A percentile compares a stretch with the other conserved stretches of the same genome.
Conservation (phyloP, 331 rosid species). For the Dryas integrifolia region DNA sequence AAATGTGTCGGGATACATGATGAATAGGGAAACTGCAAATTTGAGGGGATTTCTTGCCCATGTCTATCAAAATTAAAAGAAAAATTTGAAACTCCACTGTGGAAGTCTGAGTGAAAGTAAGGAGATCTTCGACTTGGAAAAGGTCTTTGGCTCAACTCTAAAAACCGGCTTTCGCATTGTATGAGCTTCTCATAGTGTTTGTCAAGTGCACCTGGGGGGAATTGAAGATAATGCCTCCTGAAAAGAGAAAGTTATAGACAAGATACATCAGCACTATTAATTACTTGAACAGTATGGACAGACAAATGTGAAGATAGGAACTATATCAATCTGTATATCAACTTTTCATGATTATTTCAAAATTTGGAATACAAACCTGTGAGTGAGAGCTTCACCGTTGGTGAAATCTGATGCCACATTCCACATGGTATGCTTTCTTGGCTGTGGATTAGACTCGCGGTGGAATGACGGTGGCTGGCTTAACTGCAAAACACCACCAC, state of each 20-base stretch:
- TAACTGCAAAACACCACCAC: constrained; percentile 34
- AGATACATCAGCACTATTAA: background rate
- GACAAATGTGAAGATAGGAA: background rate
- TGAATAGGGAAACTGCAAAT: background rate
- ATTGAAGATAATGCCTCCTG: constrained; percentile 53
- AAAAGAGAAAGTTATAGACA: background rate
- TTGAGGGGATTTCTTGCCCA: background rate
- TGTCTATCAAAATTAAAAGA: constrained; percentile 9
- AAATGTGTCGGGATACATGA: background rate
- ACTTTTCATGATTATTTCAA: background rate
- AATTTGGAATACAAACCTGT: constrained; percentile 29
- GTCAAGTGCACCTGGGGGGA: constrained; percentile 44
- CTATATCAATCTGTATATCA: too few relatives aligned
- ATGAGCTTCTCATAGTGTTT: constrained; percentile 41
- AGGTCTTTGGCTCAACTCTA: constrained; percentile 27
- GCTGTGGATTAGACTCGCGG: constrained; percentile 49
- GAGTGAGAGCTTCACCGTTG: constrained; percentile 42
- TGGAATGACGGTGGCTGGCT: constrained; percentile 39
- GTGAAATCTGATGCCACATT: constrained; percentile 44
- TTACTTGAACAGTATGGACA: background rate
- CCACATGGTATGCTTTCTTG: constrained; percentile 57
- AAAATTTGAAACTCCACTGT: constrained; percentile 15
- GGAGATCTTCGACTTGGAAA: constrained; percentile 34
- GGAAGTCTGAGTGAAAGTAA: constrained; percentile 30
- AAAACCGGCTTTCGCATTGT: constrained; percentile 35